Percentiles rank a stretch among this genome's conserved stretches.
Conservation (phyloP, 2,329 filamentous ascomycete species). For the Stagonosporopsis rhizophila region DNA sequence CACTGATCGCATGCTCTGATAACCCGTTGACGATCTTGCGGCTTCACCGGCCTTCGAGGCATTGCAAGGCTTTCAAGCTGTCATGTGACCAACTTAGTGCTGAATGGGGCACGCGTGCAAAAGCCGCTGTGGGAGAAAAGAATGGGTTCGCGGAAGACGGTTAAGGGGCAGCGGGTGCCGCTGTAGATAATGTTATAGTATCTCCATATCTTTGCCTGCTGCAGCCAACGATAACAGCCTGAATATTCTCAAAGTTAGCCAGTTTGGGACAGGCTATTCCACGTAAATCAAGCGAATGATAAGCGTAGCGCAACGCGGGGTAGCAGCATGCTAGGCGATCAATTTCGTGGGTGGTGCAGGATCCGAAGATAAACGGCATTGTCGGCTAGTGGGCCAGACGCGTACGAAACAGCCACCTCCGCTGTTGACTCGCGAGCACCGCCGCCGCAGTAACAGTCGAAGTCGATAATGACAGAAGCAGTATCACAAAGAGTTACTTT, state of each 20-base stretch:
- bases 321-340: background rate
- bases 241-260: background rate
- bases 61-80: conserved; percentile 15
- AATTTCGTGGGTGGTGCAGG: conserved; percentile 8
- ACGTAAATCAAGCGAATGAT: conserved; percentile 6
- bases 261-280: background rate
- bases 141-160: conserved; percentile 10
- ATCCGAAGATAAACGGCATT: conserved; percentile 6
- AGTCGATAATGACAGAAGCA: background rate
- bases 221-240: conserved; percentile 3
- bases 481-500: too few relatives aligned
- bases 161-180: conserved; percentile 17
- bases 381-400: conserved; percentile 2
- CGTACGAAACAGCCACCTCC: background rate
- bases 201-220: conserved; percentile 3
- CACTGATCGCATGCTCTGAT: conserved; percentile 30
- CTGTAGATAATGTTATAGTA: background rate
- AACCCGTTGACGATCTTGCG: conserved; percentile 31
- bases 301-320: conserved; percentile 13
- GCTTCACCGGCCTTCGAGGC: conserved; percentile 31
- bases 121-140: conserved; percentile 9
- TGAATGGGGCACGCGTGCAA: conserved; percentile 3
- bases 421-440: background rate
- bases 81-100: conserved; percentile 15
- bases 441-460: background rate